phyloP scores from a whole-genome alignment of 805 yeast genomes.

The Grigorovia yakushimaensis region DNA sequence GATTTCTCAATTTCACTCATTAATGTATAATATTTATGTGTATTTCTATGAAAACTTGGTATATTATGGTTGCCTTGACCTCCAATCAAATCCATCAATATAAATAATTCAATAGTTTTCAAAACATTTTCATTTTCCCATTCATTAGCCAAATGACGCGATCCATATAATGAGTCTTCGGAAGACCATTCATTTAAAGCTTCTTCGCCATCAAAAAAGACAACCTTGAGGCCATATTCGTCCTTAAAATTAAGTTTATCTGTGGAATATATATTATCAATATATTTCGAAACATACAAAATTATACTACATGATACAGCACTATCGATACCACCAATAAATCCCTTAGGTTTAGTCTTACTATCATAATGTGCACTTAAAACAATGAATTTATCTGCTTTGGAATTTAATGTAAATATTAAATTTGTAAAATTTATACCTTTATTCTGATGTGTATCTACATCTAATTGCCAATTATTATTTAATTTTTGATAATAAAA shows the following conservation, averaged over 20 bases:
- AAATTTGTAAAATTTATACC: constrained; percentile 32
- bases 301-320: constrained; percentile 49
- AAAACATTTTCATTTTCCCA: constrained; percentile 27
- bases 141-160: constrained; percentile 37
- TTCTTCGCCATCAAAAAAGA: constrained; percentile 56
- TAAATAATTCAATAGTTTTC: constrained; percentile 34
- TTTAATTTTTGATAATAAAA: constrained; percentile 25
- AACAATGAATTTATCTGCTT: constrained; percentile 24
- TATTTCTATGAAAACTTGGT: constrained; percentile 34
- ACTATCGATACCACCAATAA: constrained; percentile 51
- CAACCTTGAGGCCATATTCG: constrained; percentile 33
- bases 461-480: constrained; percentile 21
- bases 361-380: constrained; percentile 52
- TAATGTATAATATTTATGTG: constrained; percentile 31
- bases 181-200: constrained; percentile 45
- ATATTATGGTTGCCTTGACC: constrained; percentile 15
- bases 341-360: constrained; percentile 37
- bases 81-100: constrained; percentile 45
- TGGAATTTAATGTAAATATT: constrained; percentile 22
- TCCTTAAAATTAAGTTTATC: not conserved
- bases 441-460: constrained; percentile 27
- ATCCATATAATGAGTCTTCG: constrained; percentile 47
- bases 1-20: constrained; percentile 31
- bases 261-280: constrained; percentile 11
- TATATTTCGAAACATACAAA: constrained; percentile 34